Percentiles rank a stretch among this genome's conserved stretches.
Conservation (phyloP, 306 rosid species). For the Abrus pulchellus region DNA sequence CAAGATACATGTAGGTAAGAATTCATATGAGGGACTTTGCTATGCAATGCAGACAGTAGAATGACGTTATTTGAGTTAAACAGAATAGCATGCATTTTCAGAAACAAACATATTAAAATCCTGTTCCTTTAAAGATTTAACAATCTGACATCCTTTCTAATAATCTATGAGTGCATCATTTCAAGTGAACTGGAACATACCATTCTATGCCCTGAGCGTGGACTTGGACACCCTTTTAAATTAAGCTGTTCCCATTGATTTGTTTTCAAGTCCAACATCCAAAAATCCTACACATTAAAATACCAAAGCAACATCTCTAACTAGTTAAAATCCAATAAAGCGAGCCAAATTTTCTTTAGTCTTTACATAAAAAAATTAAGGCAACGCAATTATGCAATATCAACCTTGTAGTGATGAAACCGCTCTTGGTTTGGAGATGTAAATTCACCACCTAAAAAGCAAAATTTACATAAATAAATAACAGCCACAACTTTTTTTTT, state of each 20-base stretch:
- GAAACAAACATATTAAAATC: constrained; percentile 29
- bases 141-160: constrained; percentile 12
- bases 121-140: constrained; percentile 19
- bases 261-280: constrained; percentile 94
- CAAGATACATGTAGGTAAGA: constrained; percentile 14
- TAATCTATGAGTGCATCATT: constrained; percentile 11
- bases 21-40: constrained; percentile 31
- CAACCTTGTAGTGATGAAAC: constrained; percentile 98
- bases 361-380: constrained; percentile 1
- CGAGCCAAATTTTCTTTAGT: constrained; percentile 33
- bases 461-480: neutral
- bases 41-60: constrained; percentile 18
- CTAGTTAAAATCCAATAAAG: constrained; percentile 44
- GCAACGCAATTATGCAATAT: neutral
- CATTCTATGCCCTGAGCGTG: constrained; percentile 99
- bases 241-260: constrained; percentile 98
- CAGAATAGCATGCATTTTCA: constrained; percentile 5
- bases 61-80: neutral
- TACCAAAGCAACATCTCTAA: constrained; percentile 34
- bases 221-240: constrained; percentile 92
- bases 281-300: constrained; percentile 76
- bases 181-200: constrained; percentile 58
- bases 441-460: constrained; percentile 86
- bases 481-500: too few relatives aligned
- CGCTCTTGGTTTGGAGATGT: constrained; percentile 98